phyloP scores from a whole-genome alignment of 2,329 filamentous ascomycete species.

The Trichophyton schoenleinii region DNA sequence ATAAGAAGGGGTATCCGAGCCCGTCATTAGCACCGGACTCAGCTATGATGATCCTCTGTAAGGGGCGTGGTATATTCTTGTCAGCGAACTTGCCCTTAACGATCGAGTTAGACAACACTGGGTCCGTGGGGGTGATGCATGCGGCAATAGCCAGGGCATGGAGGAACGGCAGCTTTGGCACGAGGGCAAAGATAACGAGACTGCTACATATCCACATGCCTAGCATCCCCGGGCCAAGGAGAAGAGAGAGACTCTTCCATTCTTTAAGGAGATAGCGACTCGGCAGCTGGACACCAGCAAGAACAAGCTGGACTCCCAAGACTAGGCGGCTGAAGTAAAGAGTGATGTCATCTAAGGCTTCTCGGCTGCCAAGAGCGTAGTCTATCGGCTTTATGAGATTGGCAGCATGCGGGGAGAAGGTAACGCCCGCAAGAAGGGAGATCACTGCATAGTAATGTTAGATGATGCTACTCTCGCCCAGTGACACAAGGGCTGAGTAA shows the following conservation, averaged over 20 bases:
- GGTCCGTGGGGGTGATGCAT: conserved; percentile 86
- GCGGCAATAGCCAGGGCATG: conserved; percentile 70
- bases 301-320: conserved; percentile 76
- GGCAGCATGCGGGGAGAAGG: conserved; percentile 64
- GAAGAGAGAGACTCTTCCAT: conserved; percentile 61
- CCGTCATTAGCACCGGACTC: conserved; percentile 87
- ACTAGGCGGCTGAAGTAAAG: conserved; percentile 78
- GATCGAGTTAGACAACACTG: conserved; percentile 74
- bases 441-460: conserved; percentile 48
- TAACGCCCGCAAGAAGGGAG: conserved; percentile 63
- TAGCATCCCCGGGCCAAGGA: conserved; percentile 75
- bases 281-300: conserved; percentile 78
- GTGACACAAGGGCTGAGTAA: conserved; percentile 16
- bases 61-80: conserved; percentile 67
- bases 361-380: conserved; percentile 49
- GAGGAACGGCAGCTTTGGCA: conserved; percentile 59
- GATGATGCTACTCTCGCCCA: neutral
- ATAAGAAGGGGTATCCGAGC: conserved; percentile 77
- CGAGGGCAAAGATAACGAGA: conserved; percentile 62
- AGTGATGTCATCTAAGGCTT: conserved; percentile 58
- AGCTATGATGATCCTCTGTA: conserved; percentile 69
- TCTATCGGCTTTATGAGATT: conserved; percentile 64
- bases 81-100: conserved; percentile 91
- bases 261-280: conserved; percentile 66
- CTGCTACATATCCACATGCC: conserved; percentile 79